A percentile compares a stretch with the other conserved stretches of the same genome.
These are phyloP conservation scores for Sarocladium oryzae DNA, from an alignment of 2,329 filamentous ascomycete species.

Conservation along the genomic window DNA sequence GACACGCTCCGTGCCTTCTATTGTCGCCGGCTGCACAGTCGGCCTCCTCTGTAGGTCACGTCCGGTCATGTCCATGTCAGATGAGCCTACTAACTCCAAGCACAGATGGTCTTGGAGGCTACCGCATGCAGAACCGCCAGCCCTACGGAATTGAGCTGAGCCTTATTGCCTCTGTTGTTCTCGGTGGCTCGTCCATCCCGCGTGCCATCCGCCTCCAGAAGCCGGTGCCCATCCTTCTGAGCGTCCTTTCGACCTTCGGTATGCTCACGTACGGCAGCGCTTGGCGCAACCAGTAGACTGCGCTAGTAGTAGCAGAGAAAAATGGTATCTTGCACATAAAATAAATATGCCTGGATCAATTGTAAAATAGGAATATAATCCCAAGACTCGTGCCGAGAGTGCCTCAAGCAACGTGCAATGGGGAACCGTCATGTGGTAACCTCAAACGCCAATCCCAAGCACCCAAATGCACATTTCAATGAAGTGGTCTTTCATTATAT, in stretches of 20 bases:
- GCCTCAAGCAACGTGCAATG: not conserved
- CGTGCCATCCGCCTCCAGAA: conserved; percentile 78
- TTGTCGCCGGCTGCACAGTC: conserved; percentile 78
- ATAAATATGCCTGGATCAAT: not conserved
- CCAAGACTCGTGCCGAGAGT: not conserved
- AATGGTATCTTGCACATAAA: conserved; percentile 5
- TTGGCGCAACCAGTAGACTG: conserved; percentile 39
- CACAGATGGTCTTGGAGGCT: conserved; percentile 75
- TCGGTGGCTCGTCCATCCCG: conserved; percentile 79
- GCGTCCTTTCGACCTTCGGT: conserved; percentile 72
- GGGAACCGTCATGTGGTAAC: not conserved
- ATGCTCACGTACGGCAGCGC: conserved; percentile 73
- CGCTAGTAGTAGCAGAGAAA: not conserved
- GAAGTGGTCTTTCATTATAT: not conserved
- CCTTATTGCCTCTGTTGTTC: conserved; percentile 78
- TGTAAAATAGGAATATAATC: conserved; percentile 8
- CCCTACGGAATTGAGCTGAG: conserved; percentile 82
- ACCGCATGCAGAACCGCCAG: conserved; percentile 68
- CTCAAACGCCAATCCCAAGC: conserved; percentile 2
- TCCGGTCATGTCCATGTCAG: no score
- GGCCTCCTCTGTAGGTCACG: conserved; percentile 57
- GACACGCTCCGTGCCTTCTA: conserved; percentile 79
- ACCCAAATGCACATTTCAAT: not conserved
- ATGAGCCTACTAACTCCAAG: no score
- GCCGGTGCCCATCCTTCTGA: conserved; percentile 75